A percentile compares a stretch with the other conserved stretches of the same genome.
Conservation (phyloP, 345 rosid species). For the Eucalyptus viminalis region DNA sequence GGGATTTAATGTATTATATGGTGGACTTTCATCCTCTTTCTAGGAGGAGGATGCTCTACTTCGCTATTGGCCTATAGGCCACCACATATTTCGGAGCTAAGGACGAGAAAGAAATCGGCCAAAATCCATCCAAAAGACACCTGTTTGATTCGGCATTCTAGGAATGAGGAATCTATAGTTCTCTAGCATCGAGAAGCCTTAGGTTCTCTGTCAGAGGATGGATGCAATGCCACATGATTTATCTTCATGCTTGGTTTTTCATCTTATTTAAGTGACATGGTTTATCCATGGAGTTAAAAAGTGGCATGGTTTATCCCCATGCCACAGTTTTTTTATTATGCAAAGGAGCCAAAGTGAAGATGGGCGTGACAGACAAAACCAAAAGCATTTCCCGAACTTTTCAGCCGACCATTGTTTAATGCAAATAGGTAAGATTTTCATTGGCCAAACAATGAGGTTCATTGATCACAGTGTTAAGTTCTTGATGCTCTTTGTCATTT, state of each 20-base stretch:
- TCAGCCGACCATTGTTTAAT: not conserved
- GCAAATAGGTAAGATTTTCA: not conserved
- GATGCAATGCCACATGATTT: not conserved
- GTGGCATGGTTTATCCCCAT: not conserved
- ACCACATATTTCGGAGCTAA: not conserved
- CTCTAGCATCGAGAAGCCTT: not conserved
- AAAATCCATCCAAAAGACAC: not conserved
- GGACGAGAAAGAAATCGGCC: not conserved
- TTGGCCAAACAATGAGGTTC: not conserved
- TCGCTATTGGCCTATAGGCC: not conserved
- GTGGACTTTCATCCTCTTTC: not conserved
- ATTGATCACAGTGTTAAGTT: not conserved
- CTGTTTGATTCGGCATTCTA: not conserved
- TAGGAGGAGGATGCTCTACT: not conserved
- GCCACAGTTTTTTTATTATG: not conserved
- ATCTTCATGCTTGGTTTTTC: not conserved
- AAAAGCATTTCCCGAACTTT: not conserved
- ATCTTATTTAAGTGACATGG: not conserved
- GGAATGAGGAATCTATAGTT: not conserved
- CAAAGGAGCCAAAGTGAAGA: not conserved
- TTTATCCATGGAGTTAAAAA: not conserved
- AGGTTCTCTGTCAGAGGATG: not conserved
- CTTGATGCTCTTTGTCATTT: not conserved
- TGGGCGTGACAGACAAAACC: not conserved
- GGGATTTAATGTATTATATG: not conserved